A percentile compares a stretch with the other conserved stretches of the same genome.
phyloP scores from a whole-genome alignment of 257 asterid species.

The Cordia subcordata region DNA sequence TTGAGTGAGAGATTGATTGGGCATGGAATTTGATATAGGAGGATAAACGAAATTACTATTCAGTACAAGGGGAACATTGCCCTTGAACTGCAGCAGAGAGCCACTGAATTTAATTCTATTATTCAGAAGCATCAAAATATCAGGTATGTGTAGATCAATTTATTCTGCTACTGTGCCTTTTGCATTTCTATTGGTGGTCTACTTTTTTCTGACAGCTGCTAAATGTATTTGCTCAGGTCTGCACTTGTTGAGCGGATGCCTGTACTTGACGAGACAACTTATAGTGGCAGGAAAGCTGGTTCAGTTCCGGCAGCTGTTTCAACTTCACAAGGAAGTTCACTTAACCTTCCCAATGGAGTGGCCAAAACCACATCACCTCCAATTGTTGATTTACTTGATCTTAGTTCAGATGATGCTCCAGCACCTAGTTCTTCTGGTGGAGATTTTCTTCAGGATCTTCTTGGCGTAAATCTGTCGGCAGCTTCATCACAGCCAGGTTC shows the following conservation, averaged over 20 bases:
- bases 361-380: constrained; percentile 53
- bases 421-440: constrained; percentile 65
- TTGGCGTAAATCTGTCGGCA: constrained; percentile 58
- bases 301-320: constrained; percentile 64
- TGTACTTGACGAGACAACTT: constrained; percentile 85
- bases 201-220: too few relatives aligned
- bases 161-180: too few relatives aligned
- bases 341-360: constrained; percentile 83
- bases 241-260: constrained; percentile 94
- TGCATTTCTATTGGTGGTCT: too few relatives aligned
- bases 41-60: constrained; percentile 55
- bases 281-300: constrained; percentile 80
- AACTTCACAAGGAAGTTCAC: constrained; percentile 50
- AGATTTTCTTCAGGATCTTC: constrained; percentile 89
- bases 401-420: constrained; percentile 64
- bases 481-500: constrained; percentile 25
- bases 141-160: constrained; percentile 36
- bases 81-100: constrained; percentile 98
- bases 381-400: constrained; percentile 85
- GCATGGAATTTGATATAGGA: constrained; percentile 34
- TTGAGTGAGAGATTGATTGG: constrained; percentile 1
- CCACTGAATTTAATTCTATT: constrained; percentile 82
- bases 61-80: constrained; percentile 84
- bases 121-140: constrained; percentile 73
- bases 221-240: constrained; percentile 41